phyloP scores from a whole-genome alignment of 2,329 filamentous ascomycete species.

The Neoascochyta sp. region DNA sequence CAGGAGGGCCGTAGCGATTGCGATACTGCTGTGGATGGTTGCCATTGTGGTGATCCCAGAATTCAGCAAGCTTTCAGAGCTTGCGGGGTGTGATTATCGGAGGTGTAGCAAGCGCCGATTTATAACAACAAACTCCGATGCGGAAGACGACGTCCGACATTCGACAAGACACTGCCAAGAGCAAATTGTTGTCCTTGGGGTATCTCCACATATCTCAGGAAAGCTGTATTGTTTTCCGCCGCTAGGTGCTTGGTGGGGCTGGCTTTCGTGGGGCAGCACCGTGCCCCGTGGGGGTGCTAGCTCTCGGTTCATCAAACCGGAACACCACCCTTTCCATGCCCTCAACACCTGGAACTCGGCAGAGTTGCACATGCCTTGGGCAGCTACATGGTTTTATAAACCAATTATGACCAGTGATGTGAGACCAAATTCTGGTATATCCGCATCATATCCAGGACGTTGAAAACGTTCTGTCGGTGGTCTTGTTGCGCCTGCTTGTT shows the following conservation, averaged over 20 bases:
- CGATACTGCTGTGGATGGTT: constrained; percentile 7
- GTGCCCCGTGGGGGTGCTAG: constrained; percentile 5
- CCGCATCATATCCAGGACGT: too few species aligned
- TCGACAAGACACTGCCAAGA: constrained; percentile 7
- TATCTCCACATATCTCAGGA: constrained; percentile 9
- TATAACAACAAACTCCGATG: background rate
- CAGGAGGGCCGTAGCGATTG: constrained; percentile 10
- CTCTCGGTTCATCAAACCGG: background rate
- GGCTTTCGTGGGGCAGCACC: constrained; percentile 3
- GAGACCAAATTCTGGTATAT: too few species aligned
- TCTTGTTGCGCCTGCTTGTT: too few species aligned
- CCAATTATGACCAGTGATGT: too few species aligned
- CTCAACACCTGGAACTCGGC: too few species aligned
- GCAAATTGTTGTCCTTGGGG: constrained; percentile 1
- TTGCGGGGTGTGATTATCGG: too few species aligned
- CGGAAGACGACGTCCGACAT: constrained; percentile 1
- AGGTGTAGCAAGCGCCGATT: constrained; percentile 1
- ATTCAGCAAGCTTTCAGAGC: constrained; percentile 6
- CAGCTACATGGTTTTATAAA: too few species aligned
- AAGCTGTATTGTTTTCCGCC: constrained; percentile 17
- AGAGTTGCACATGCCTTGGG: too few species aligned
- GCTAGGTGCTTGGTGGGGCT: constrained; percentile 11
- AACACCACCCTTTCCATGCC: background rate
- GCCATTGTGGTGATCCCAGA: too few species aligned
- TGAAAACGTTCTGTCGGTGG: too few species aligned